Base-by-base conservation (phyloP, 1,139 yeast species). In the Lodderomyces margitis region DNA sequence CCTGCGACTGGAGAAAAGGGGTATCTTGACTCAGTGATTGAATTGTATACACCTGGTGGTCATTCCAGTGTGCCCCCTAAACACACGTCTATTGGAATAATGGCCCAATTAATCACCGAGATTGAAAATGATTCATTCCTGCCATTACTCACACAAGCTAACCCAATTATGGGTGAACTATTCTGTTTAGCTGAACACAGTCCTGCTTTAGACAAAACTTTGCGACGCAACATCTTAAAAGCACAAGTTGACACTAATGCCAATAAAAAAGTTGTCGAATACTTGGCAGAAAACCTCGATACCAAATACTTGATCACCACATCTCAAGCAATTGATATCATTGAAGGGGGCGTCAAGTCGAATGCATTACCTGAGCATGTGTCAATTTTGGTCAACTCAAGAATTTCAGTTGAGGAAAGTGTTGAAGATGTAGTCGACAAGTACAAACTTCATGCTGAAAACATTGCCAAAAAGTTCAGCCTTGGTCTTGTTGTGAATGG, bases 361-460 rank as follows among this genome's bases (percentile, higher is more conserved):
- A 84, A 84, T 55, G 91, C 92, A 2, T 66, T 86, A 44, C 95
- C 95, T 1, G 94, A 86, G 55, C 70, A 68, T 47, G 84, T 78
- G 5, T 64, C 70, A 5, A 66, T 81, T 16, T 57, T 71, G 39
- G 70, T 83, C 34, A 82, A 83, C 58, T 80, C 80, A 49, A 68
- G 89, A 48, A 70, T 82, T 42, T 75, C 80, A 4, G 61, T 78
- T 15, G 46, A 44, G 17, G 23, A 25, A 19, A 27, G 80, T 4
- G 41, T 41, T 4, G 84, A 78, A 46, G 73, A 75, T 28, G 51
- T 70, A 8, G 69, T 75, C 1, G 61, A 61, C 2, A 64, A 64
- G 7, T 69, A 78, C 3, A 51, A 65, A 21, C 58, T 66, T 7
- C 69, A 70, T 42, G 57, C 78, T 19, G 47, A 68, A n/a, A 48